Evolutionary conservation across 768 basidiomycete species (phyloP), one percentile per base, ranked within the genome.

Genomic region (Russula earlei): DNA sequence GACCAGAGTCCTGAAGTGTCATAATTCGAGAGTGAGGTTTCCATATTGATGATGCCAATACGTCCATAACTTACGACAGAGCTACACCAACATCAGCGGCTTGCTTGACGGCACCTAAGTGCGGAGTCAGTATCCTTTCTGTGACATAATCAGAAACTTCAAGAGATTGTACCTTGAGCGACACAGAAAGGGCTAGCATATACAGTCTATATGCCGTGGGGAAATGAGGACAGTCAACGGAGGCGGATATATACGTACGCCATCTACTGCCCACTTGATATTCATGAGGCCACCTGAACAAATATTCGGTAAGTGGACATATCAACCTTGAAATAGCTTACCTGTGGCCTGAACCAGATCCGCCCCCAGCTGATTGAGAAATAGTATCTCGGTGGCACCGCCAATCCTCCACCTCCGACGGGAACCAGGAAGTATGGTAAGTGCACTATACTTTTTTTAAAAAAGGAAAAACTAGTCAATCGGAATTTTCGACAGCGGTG

Each of bases 361-460:
- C 14, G 55, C 66, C 17, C 60, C 54, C 12, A 67, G 52, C 22
- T 67, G 59, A 34, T 58, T 58, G 24, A 67, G 56, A 24, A 67
- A 62, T 41, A 63, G 65, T 43, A 24, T 22, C 27, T 84, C 78
- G 80, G 83, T 74, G 10, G 49, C 12, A 15, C 38, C 36, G 8
- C 19, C 25, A 12, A 41, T 41, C 37, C 38, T 50, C 36, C 38
- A 50, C 29, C 49, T 48, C 19, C 11, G 29, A 4, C 37, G 10
- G 19, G 37, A 41, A 6, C 17, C 27, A 6, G 11, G 6, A 24
- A 12, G 11, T 41, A 43, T 48, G 12, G 47, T 22, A 15, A 36
- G 22, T 2, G 47, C 47, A 24, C 47, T 48, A 48, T 48, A 48
- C 47, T 48, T 48, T 27, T 4, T n/a, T 14, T 10, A 31, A 31